Base-by-base conservation (phyloP, 73 alveolate genomes). In the Paraurostyla sp. region DNA sequence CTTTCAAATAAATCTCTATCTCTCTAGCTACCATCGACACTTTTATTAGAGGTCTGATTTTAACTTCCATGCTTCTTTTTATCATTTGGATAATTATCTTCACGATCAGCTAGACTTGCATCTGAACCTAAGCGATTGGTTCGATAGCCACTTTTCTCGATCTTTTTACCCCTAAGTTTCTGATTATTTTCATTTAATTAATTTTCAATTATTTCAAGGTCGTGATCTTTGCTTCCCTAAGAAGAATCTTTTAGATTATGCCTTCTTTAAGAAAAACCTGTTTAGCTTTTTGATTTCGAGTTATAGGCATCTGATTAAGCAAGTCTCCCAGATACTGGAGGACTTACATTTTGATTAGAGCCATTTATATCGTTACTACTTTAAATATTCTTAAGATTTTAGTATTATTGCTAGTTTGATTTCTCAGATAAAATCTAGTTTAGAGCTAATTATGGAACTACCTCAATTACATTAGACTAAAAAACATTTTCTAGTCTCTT, bases 81-180 rank as follows among this genome's bases (percentile, higher is more conserved):
- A 2, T 38, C 36, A 65, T 65, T 65, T 35, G 82, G 82, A 22
- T 65, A 65, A 65, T 65, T 65, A 65, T 65, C 82, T 23, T 65
- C 82, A 13, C 82, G 6, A 40, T 65, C 82, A 38, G 82, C 82
- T 6, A 36, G 36, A 65, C 82, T 65, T 2, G 82, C 82, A 32
- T 65, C 82, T 15, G 82, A 65, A 6, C 36, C 36, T 6, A 65
- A 6, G 16, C 82, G 7, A 18, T 65, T 33, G 30, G 82, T 40
- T 36, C 82, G 7, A 65, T 38, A 65, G 18, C 36, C 82, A 40
- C 42, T 65, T 15, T 6, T 25, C 35, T 65, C 25, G 23, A 18
- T 18, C 9, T 65, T 65, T 1, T 33, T 32, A 22, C 69, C 23
- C 69, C 23, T 54, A 9, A 35, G 23, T n/a, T 35, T 54, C 23